phyloP scores from a whole-genome alignment of 2,329 filamentous ascomycete species.

The Nothophaeocryptopus gaeumannii region DNA sequence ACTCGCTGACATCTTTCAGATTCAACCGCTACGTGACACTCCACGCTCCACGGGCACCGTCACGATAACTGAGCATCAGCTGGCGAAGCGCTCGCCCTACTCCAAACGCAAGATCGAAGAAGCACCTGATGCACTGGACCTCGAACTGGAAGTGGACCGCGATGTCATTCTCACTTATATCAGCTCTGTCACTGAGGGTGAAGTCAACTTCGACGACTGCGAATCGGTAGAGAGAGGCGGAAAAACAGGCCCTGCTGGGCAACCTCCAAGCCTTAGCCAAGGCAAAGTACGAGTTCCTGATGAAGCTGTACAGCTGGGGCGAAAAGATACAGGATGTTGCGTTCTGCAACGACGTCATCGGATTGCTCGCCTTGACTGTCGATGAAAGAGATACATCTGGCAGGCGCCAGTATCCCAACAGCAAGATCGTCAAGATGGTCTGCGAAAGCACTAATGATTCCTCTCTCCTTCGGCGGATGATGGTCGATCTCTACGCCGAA shows the following conservation, averaged over 20 bases:
- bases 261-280: background rate
- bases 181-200: conserved; percentile 1
- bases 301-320: conserved; percentile 4
- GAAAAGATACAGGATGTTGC: conserved; percentile 7
- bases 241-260: background rate
- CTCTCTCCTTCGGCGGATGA: conserved; percentile 3
- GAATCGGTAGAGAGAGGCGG: conserved; percentile 2
- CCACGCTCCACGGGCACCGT: background rate
- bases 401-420: conserved; percentile 1
- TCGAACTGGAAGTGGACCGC: background rate
- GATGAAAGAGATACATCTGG: conserved; percentile 1
- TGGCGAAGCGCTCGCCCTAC: conserved; percentile 1
- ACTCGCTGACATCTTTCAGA: too few relatives aligned
- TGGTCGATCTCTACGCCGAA: conserved; percentile 8
- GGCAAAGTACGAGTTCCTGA: conserved; percentile 1
- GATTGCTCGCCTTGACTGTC: background rate
- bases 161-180: conserved; percentile 11
- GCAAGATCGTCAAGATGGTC: conserved; percentile 1
- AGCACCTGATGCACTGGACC: too few relatives aligned
- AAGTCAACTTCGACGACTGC: conserved; percentile 1
- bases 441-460: conserved; percentile 4
- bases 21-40: background rate
- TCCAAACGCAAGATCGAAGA: background rate
- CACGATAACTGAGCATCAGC: conserved; percentile 3
- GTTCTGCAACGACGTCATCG: conserved; percentile 8